Evolutionary conservation across 2,329 filamentous ascomycete genomes (phyloP), one percentile per base, ranked within the genome.

Genomic region (Pyricularia sp.): DNA sequence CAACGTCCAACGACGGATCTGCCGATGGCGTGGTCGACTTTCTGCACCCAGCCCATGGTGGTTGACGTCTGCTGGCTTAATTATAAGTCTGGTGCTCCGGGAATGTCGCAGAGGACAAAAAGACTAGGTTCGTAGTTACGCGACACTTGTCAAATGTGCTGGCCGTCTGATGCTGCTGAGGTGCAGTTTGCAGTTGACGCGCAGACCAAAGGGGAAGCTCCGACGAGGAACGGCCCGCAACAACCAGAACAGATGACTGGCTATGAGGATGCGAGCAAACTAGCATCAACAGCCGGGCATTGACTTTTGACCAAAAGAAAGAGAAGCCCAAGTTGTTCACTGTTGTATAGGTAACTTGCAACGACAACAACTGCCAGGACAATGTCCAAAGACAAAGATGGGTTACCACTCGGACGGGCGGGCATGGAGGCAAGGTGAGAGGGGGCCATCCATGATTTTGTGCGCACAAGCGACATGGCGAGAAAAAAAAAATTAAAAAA

Each of bases 1-100:
- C 87, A 89, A 69, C 81, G 79, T 67, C 90, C 90, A 66, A 91
- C 81, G 40, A 81, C 74, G 72, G 86, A 87, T 68, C 77, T 78
- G 67, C 89, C 90, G 69, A 92, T 82, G 66, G 77, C 80, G 68
- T 72, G 71, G 73, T 88, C 86, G 73, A 78, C 71, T 4, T 71
- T 78, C 16, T 84, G 75, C 64, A 79, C 71, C 80, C 79, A 83
- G 70, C 73, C 75, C 80, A 82, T 83, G 49, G 40, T 31, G 61
- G 9, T 57, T 26, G 4, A 19, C 26, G 10, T 59, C 4, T 26
- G 26, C 12, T 28, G 33, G 33, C 9, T 19, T 16, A 28, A 16
- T 16, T 26, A 19, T 59, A 49, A 49, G n/a, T 7, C 40, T n/a
- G 19, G 40, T 49, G 16, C n/a, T 49, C 40, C 40, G 6, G 16